Evolutionary conservation across 192 early-diverging fungal species (phyloP).

Genomic region (Coemansia sp.): DNA sequence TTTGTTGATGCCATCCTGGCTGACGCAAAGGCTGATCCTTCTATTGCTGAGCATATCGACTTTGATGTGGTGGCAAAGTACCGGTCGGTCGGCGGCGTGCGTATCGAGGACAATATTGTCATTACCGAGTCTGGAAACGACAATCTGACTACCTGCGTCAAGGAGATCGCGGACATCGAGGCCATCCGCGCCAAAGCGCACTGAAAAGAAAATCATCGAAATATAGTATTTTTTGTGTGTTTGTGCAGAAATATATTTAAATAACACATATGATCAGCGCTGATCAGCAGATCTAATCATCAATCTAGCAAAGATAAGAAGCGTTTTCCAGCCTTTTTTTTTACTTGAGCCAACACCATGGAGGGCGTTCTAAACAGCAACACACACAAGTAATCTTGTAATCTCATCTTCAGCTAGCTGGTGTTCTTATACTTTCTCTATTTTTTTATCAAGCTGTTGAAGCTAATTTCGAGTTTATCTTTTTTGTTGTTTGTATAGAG

Average conservation of each 20-base stretch:
- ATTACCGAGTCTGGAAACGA: conserved; percentile 74
- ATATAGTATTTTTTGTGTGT: too few relatives aligned
- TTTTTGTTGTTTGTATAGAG: neutral
- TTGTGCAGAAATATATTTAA: too few relatives aligned
- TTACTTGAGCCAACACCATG: conserved; percentile 2
- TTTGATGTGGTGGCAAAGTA: conserved; percentile 65
- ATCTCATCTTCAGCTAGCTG: too few relatives aligned
- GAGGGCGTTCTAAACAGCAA: neutral
- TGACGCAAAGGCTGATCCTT: conserved; percentile 59
- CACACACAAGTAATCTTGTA: too few relatives aligned
- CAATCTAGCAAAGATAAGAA: conserved; percentile 13
- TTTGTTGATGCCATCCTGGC: conserved; percentile 83
- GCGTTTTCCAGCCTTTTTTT: neutral
- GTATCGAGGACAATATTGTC: conserved; percentile 89
- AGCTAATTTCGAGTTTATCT: neutral
- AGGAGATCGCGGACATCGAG: conserved; percentile 75
- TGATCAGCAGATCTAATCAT: conserved; percentile 8
- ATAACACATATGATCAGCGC: too few relatives aligned
- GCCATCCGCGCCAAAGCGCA: conserved; percentile 32
- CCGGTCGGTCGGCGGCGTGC: conserved; percentile 84
- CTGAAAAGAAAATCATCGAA: neutral
- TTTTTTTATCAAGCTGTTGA: conserved; percentile 7
- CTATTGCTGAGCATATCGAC: conserved; percentile 64
- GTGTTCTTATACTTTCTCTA: conserved; percentile 1
- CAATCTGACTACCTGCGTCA: conserved; percentile 83